Evolutionary conservation across 2,329 filamentous ascomycete genomes (phyloP).

Genomic region (Cladosporium sphaerospermum): DNA sequence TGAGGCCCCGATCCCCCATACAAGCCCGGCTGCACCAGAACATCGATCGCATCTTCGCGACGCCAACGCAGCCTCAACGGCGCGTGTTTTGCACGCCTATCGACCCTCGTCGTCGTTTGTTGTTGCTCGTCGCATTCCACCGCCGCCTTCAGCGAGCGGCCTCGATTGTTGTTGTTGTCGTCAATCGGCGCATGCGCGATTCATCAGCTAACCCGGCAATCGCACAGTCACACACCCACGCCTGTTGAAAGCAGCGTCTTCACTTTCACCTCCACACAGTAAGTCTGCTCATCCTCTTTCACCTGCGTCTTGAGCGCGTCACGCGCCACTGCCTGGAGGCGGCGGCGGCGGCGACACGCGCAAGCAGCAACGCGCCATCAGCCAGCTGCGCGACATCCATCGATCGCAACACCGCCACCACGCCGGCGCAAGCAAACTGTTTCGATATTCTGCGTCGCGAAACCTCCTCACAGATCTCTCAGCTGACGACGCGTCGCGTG

Average conservation of each 20-base stretch:
- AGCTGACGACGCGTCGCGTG: conserved; percentile 9
- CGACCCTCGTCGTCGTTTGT: conserved; percentile 4
- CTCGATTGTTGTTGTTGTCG: conserved; percentile 10
- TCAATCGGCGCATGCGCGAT: conserved; percentile 2
- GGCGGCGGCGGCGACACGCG: background rate
- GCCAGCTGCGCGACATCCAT: conserved; percentile 1
- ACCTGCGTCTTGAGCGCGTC: conserved; percentile 1
- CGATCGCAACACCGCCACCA: conserved; percentile 10
- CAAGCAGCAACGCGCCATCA: conserved; percentile 6
- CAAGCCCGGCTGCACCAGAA: conserved; percentile 7
- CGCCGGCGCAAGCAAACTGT: background rate
- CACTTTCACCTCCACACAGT: background rate
- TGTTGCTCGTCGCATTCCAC: conserved; percentile 10
- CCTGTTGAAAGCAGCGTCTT: conserved; percentile 7
- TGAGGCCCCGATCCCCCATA: conserved; percentile 8
- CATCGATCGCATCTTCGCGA: background rate
- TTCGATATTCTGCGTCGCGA: background rate
- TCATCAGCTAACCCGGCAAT: conserved; percentile 8
- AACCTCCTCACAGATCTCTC: background rate
- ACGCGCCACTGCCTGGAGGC: background rate
- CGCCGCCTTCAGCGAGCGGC: background rate
- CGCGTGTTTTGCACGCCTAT: conserved; percentile 5
- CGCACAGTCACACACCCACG: conserved; percentile 9
- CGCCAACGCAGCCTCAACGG: background rate
- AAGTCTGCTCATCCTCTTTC: conserved; percentile 6